Percentiles rank a stretch among this genome's conserved stretches.
These are phyloP conservation scores for Guillardia theta DNA, from an alignment of 78 protist genomes.

Conservation along the genomic window DNA sequence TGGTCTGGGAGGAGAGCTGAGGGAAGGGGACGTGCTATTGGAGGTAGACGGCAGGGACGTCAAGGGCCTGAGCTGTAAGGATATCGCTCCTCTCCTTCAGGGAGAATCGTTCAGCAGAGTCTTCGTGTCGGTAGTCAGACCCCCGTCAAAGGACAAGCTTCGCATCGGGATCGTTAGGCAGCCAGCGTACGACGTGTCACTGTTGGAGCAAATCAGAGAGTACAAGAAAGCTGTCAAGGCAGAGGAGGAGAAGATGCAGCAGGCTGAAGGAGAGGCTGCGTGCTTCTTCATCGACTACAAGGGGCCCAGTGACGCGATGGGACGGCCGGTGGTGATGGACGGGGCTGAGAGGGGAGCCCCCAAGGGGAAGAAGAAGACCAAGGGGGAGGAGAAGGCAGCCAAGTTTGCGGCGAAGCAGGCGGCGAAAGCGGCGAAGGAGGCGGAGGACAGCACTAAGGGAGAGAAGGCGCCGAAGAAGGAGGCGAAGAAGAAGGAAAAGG, in stretches of 20 bases:
- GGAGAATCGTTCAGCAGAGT: neutral
- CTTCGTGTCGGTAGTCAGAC: neutral
- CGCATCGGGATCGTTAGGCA: neutral
- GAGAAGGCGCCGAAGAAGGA: neutral
- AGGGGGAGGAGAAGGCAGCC: conserved; percentile 27
- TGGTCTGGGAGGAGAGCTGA: neutral
- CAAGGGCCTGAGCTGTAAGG: neutral
- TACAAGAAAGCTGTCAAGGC: neutral
- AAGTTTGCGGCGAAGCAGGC: neutral
- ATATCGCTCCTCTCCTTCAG: neutral
- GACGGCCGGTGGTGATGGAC: neutral
- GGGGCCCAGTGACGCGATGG: neutral
- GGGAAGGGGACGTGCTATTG: neutral
- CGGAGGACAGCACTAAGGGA: neutral
- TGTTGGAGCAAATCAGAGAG: neutral
- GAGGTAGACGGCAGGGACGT: neutral
- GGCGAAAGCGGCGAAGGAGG: neutral
- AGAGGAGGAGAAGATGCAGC: neutral
- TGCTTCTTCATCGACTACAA: no score
- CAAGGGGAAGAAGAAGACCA: neutral
- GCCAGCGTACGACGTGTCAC: neutral
- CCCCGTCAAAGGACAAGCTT: neutral
- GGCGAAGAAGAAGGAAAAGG: neutral
- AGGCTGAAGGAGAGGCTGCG: no score
- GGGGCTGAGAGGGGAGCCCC: neutral